Evolutionary conservation across 2,329 filamentous ascomycete species (phyloP).

Genomic region (Shiraia bambusicola): DNA sequence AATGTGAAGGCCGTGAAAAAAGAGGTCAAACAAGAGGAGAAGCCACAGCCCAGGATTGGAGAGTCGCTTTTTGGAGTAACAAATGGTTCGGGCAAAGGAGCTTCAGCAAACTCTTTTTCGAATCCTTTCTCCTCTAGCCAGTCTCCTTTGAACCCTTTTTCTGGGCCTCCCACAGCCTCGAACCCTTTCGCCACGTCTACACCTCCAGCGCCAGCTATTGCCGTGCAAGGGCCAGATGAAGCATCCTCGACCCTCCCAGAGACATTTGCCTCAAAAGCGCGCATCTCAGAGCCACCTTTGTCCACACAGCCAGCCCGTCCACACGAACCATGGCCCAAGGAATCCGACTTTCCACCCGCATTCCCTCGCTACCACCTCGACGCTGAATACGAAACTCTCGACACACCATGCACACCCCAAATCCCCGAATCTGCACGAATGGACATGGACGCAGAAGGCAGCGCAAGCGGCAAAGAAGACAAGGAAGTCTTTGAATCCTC

Average conservation of each 20-base stretch:
- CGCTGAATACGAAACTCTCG: slow-evolving; percentile 88
- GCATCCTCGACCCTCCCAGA: slow-evolving; percentile 62
- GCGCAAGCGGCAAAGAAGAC: slow-evolving; percentile 44
- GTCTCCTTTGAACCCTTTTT: slow-evolving; percentile 58
- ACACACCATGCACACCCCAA: slow-evolving; percentile 54
- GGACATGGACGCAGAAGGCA: slow-evolving; percentile 40
- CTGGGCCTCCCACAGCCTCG: slow-evolving; percentile 29
- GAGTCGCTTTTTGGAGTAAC: slow-evolving; percentile 71
- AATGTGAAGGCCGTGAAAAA: slow-evolving; percentile 21
- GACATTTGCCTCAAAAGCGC: slow-evolving; percentile 72
- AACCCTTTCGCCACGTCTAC: slow-evolving; percentile 48
- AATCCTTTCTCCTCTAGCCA: slow-evolving; percentile 62
- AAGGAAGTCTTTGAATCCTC: slow-evolving; percentile 52
- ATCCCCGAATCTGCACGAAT: slow-evolving; percentile 52
- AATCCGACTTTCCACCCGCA: slow-evolving; percentile 63
- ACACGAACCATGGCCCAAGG: slow-evolving; percentile 73
- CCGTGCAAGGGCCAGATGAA: slow-evolving; percentile 25
- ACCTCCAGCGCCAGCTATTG: slow-evolving; percentile 23
- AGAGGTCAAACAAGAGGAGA: slow-evolving; percentile 28
- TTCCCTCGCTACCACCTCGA: slow-evolving; percentile 81
- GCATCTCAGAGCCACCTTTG: slow-evolving; percentile 49
- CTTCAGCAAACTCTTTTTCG: slow-evolving; percentile 35
- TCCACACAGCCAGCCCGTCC: slow-evolving; percentile 43
- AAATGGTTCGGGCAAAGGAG: slow-evolving; percentile 27
- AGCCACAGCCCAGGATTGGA: slow-evolving; percentile 57